Evolutionary conservation across 345 rosid genomes (phyloP).

Genomic region (Rhodomyrtus tomentosa): DNA sequence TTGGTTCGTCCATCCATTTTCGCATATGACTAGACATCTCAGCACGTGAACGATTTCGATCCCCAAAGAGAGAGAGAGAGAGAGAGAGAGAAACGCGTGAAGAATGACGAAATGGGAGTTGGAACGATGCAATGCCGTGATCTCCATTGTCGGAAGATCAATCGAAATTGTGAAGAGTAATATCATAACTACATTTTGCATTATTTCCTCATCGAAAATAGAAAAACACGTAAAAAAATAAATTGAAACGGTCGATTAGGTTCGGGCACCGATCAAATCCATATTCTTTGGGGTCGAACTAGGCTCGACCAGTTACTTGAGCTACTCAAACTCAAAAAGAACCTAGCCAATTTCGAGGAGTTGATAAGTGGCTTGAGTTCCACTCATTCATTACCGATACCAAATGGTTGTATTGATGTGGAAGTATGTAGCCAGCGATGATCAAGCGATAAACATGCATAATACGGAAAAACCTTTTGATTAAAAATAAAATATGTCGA

Average conservation of each 20-base stretch:
- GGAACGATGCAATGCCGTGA: not conserved
- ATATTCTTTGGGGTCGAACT: not conserved
- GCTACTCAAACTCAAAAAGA: not conserved
- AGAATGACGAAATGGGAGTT: not conserved
- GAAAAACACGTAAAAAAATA: not conserved
- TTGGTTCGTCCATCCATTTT: not conserved
- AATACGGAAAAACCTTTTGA: not conserved
- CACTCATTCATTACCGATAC: not conserved
- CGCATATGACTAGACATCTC: not conserved
- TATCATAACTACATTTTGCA: too few relatives aligned
- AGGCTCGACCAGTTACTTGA: not conserved
- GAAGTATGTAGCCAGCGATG: not conserved
- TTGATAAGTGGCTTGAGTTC: not conserved
- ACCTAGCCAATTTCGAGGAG: accelerated
- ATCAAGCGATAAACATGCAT: not conserved
- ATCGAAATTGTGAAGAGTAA: too few relatives aligned
- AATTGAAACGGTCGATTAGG: not conserved
- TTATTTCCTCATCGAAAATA: not conserved
- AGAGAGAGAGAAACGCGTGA: not conserved
- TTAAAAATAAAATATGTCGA: not conserved
- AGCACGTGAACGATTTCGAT: not conserved
- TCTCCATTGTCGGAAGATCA: not conserved
- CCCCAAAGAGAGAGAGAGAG: not conserved
- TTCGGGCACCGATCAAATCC: accelerated
- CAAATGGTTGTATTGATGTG: not conserved